Evolutionary conservation across 768 basidiomycete species (phyloP), one percentile per base, ranked within the genome.

Genomic region (Trametes villosa): DNA sequence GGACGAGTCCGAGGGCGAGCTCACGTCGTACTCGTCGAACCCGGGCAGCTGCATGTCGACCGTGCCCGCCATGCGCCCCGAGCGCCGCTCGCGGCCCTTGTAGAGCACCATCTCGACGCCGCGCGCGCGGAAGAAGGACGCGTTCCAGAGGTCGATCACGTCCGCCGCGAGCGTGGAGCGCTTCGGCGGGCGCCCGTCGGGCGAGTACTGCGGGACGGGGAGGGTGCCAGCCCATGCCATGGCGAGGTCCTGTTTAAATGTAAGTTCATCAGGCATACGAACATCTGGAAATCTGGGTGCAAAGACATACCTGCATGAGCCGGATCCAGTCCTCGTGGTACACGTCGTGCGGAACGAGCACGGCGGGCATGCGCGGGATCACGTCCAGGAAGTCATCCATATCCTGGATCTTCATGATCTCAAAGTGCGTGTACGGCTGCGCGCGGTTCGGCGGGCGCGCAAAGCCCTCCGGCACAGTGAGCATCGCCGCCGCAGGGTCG

Each of bases 51-150:
- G 75, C 53, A 78, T 74, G 65, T 91, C 90, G 36, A 84, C 64
- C 1, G 75, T 66, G 44, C 90, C 90, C 0, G 77, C 75, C 30
- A 74, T 75, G 6, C 78, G 77, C 3, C 92, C 91, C n/a, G 90
- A 86, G 63, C 88, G 86, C 34, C 89, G 84, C 72, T 91, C 86
- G 47, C 81, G 83, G 42, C 92, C 92, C 70, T 86, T 89, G 79
- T 84, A 94, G n/a, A 94, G 78, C 34, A 91, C 80, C 47, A 91
- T 75, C 66, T 94, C 92, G n/a, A 89, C 83, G 20, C 88, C 87
- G 45, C 92, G 89, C 34, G 79, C 75, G 57, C 81, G 70, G 80
- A 92, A 92, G 75, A 92, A 94, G 9, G 83, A 84, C 30, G 75
- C 70, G 70, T 94, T 94, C 92, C 92, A 94, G 29, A 89, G 76